phyloP scores from a whole-genome alignment of 2,329 filamentous ascomycete genomes.

The Akanthomyces uredinophilus region DNA sequence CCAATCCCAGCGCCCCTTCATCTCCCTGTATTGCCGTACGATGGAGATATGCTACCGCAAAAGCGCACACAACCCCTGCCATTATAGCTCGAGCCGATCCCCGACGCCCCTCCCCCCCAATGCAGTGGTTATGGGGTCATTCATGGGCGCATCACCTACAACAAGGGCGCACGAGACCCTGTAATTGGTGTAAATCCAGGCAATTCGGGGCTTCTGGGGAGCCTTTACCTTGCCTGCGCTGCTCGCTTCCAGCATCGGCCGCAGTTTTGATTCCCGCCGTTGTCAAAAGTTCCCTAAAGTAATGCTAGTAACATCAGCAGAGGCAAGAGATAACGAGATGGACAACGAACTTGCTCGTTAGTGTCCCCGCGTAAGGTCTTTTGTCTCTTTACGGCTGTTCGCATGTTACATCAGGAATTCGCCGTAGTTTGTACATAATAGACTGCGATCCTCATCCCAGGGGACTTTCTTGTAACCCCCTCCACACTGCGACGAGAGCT shows the following conservation, averaged over 20 bases:
- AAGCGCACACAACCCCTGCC: no score
- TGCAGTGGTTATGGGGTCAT: neutral
- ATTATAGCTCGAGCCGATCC: neutral
- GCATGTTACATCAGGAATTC: neutral
- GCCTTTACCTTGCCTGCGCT: neutral
- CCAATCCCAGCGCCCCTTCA: neutral
- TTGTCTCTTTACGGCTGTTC: neutral
- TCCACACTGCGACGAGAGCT: neutral
- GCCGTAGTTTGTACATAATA: neutral
- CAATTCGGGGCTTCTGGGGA: slow-evolving; percentile 1
- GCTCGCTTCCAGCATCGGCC: neutral
- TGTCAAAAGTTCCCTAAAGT: neutral
- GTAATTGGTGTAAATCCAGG: neutral
- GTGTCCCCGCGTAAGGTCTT: neutral
- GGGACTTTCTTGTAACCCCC: neutral
- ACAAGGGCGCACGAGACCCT: neutral
- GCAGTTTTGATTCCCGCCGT: neutral
- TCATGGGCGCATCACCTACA: neutral
- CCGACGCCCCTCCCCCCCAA: neutral
- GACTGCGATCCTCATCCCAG: neutral
- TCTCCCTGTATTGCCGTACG: neutral
- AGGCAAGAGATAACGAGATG: neutral
- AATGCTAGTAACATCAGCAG: neutral
- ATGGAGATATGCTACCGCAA: neutral
- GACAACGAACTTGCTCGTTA: neutral